phyloP scores from a whole-genome alignment of 495 filamentous ascomycete genomes.

The Aspergillus nidulans region DNA sequence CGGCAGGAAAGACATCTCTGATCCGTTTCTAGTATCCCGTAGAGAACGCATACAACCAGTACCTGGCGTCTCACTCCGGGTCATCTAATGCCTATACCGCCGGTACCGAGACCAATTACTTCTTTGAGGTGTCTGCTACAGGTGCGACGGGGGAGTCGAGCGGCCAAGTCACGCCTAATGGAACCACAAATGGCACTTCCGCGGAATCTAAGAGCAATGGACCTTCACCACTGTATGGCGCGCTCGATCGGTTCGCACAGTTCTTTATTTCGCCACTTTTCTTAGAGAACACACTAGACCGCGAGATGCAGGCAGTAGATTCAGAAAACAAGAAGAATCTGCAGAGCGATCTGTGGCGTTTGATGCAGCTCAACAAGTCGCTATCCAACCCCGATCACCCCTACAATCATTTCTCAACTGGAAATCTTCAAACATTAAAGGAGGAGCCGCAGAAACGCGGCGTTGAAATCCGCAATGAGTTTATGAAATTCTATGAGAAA shows the following conservation, averaged over 20 bases:
- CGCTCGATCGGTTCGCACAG: constrained; percentile 92
- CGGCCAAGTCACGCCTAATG: constrained; percentile 37
- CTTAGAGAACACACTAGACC: constrained; percentile 80
- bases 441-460: constrained; percentile 76
- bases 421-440: constrained; percentile 85
- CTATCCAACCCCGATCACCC: constrained; percentile 87
- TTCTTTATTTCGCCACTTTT: constrained; percentile 96
- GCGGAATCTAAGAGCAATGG: constrained; percentile 9
- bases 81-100: constrained; percentile 94
- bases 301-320: constrained; percentile 89
- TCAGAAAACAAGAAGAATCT: constrained; percentile 99
- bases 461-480: constrained; percentile 84
- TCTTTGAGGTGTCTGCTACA: constrained; percentile 86
- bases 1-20: neutral
- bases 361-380: constrained; percentile 88
- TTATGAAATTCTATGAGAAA: constrained; percentile 86
- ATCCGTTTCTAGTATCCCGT: constrained; percentile 64
- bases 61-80: constrained; percentile 82
- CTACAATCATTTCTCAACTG: constrained; percentile 94
- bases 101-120: constrained; percentile 93
- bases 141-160: constrained; percentile 32
- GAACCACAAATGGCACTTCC: constrained; percentile 36
- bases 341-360: constrained; percentile 89
- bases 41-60: constrained; percentile 95
- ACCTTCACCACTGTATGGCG: constrained; percentile 75